Evolutionary conservation across 306 rosid species (phyloP).

Genomic region (Bauhinia variegata): DNA sequence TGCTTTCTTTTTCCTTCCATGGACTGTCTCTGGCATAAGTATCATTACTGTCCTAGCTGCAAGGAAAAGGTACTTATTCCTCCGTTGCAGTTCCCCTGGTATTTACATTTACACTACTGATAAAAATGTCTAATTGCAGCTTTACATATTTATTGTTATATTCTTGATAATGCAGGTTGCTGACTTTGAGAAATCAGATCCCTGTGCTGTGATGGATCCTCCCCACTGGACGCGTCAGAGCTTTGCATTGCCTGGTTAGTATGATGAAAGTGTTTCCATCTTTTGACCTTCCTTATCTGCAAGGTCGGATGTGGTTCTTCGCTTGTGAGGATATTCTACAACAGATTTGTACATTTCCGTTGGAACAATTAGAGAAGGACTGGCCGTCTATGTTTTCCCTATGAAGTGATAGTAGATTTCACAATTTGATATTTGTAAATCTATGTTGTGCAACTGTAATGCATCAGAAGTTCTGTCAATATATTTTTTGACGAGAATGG

Average conservation of each 20-base stretch:
- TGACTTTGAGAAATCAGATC: slow-evolving; percentile 78
- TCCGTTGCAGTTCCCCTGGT: neutral
- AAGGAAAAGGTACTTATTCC: slow-evolving; percentile 61
- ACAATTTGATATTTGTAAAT: too few species aligned
- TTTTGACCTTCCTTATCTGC: slow-evolving; percentile 26
- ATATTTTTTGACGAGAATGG: too few species aligned
- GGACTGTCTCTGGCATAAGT: slow-evolving; percentile 97
- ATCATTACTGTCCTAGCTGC: slow-evolving; percentile 85
- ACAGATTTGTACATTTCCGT: too few species aligned
- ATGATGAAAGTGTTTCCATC: slow-evolving; percentile 16
- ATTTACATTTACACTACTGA: neutral
- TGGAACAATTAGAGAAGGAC: too few species aligned
- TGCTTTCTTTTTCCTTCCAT: slow-evolving; percentile 86
- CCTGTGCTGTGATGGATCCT: slow-evolving; percentile 84
- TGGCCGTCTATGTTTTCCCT: slow-evolving; percentile 8
- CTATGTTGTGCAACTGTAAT: too few species aligned
- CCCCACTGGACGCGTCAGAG: slow-evolving; percentile 78
- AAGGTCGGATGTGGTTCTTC: slow-evolving; percentile 21
- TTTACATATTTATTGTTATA: neutral
- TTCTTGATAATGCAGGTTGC: slow-evolving; percentile 60
- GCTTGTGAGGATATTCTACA: slow-evolving; percentile 23
- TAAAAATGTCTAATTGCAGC: neutral
- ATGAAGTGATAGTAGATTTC: neutral
- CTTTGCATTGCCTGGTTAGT: slow-evolving; percentile 72
- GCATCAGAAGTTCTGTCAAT: too few species aligned